Evolutionary conservation across 108 stramenopile genomes (phyloP).

Genomic region (Asterionellopsis glacialis): DNA sequence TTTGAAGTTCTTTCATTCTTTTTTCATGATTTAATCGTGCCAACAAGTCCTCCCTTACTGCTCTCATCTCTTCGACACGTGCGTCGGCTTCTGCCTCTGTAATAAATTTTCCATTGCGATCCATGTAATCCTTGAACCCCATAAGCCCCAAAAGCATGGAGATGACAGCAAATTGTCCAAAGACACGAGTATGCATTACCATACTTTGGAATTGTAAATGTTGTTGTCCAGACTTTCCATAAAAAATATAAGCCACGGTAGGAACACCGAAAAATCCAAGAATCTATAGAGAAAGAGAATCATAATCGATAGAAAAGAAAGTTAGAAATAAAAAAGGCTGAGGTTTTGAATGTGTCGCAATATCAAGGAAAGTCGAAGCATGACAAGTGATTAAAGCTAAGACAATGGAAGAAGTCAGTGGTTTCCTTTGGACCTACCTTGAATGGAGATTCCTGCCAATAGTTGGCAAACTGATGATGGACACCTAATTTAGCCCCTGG

Average conservation of each 20-base stretch:
- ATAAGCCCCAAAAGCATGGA: conserved; percentile 65
- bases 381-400: too few species aligned
- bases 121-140: conserved; percentile 84
- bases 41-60: conserved; percentile 45
- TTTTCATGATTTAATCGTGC: conserved; percentile 41
- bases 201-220: conserved; percentile 60
- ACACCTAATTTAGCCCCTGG: conserved; percentile 37
- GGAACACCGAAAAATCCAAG: conserved; percentile 60
- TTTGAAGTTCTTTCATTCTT: neutral
- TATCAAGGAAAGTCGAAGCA: too few species aligned
- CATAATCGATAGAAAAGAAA: too few species aligned
- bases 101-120: conserved; percentile 62
- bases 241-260: conserved; percentile 63
- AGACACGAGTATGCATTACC: conserved; percentile 83
- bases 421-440: conserved; percentile 43
- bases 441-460: conserved; percentile 74
- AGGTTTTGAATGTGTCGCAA: too few species aligned
- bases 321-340: too few species aligned
- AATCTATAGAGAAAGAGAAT: too few species aligned
- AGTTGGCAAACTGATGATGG: conserved; percentile 70
- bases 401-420: too few species aligned
- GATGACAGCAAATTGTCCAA: conserved; percentile 80
- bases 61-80: conserved; percentile 65
- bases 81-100: conserved; percentile 62
- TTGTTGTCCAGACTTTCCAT: conserved; percentile 59